Evolutionary conservation across 2,329 filamentous ascomycete genomes (phyloP).

Genomic region (Calonectria montana): DNA sequence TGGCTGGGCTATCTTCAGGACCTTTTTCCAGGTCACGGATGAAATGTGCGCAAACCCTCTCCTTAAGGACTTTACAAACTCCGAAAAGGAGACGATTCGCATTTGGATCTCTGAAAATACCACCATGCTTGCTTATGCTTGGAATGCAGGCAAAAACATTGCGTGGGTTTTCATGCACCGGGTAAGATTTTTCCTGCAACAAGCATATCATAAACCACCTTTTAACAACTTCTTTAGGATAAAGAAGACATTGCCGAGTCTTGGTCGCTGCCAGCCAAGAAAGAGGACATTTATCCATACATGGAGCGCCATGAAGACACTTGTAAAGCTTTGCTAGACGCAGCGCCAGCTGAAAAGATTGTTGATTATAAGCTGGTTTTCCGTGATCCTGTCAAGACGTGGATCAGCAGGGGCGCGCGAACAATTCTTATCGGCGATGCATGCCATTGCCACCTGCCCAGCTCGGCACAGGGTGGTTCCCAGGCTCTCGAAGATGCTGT

Average conservation of each 20-base stretch:
- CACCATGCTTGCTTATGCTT: conserved; percentile 13
- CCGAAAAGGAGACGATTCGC: conserved; percentile 1
- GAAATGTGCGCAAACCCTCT: background rate
- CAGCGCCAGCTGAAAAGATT: background rate
- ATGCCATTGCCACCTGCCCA: conserved; percentile 9
- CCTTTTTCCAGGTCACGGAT: conserved; percentile 23
- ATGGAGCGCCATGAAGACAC: conserved; percentile 16
- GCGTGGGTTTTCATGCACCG: conserved; percentile 20
- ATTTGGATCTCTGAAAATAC: conserved; percentile 14
- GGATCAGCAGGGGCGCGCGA: background rate
- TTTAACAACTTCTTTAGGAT: conserved; percentile 10
- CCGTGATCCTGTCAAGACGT: background rate
- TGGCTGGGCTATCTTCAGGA: conserved; percentile 34
- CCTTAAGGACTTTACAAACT: conserved; percentile 7
- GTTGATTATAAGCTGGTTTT: conserved; percentile 10
- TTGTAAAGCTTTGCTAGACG: background rate
- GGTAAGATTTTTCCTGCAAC: background rate
- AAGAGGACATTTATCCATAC: conserved; percentile 27
- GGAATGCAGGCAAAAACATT: conserved; percentile 9
- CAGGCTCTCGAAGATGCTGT: conserved; percentile 9
- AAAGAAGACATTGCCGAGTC: conserved; percentile 34
- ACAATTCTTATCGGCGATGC: conserved; percentile 15
- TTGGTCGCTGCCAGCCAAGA: conserved; percentile 34
- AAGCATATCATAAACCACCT: background rate
- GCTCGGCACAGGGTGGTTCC: conserved; percentile 11